phyloP scores from a whole-genome alignment of 202 grass and related monocot species.

The Bolboschoenoplectus hybrid region DNA sequence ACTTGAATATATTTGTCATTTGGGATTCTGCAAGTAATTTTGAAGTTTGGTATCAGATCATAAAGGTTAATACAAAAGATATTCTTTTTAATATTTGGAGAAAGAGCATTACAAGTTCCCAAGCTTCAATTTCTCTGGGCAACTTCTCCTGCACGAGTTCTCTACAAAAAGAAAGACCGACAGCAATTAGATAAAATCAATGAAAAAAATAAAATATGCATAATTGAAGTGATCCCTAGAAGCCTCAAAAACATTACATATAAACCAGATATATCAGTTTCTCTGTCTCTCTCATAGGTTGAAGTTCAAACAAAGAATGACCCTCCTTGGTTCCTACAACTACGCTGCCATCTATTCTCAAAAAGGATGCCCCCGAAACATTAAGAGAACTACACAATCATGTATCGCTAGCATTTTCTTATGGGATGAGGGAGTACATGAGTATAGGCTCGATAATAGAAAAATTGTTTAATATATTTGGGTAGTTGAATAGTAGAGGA shows the following conservation, averaged over 20 bases:
- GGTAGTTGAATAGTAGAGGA: background rate
- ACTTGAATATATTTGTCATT: background rate
- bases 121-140: slow-evolving; percentile 61
- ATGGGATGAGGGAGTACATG: background rate
- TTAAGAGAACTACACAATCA: background rate
- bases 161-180: slow-evolving; percentile 54
- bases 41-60: slow-evolving; percentile 6
- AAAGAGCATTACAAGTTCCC: slow-evolving; percentile 74
- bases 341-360: background rate
- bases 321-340: background rate
- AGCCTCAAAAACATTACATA: background rate
- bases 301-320: background rate
- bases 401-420: background rate
- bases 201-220: slow-evolving; percentile 17
- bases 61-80: slow-evolving; percentile 1
- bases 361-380: background rate
- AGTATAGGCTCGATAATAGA: background rate
- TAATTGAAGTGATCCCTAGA: background rate
- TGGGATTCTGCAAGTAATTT: background rate
- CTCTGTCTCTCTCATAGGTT: background rate
- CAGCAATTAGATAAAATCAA: slow-evolving; percentile 14
- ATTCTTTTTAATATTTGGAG: slow-evolving; percentile 3
- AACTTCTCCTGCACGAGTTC: slow-evolving; percentile 52
- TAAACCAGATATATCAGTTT: slow-evolving; percentile 18
- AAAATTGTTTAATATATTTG: background rate